Evolutionary conservation across 331 rosid genomes (phyloP), one percentile per base, ranked within the genome.

Genomic region (Phaseolus coccineus): DNA sequence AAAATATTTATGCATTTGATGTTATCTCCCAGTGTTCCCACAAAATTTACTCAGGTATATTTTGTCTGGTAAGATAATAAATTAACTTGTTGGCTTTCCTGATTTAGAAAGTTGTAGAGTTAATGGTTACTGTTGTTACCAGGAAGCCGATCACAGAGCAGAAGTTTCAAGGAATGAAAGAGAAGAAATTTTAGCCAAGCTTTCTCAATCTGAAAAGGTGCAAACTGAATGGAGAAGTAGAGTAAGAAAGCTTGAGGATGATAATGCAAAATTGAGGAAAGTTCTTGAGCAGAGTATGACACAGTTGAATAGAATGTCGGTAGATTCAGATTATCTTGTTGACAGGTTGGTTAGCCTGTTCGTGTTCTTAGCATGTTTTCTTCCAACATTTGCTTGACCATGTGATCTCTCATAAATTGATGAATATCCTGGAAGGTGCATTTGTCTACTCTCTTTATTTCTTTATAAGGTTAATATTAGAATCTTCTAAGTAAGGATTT

Each of bases 241-340:
- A 48, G 96, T 88, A 76, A 86, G 80, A 66, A 92, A 90, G 77
- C 92, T 92, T 37, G 97, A 92, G 91, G 97, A 92, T 50, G 98
- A 94, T 84, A 94, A 94, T 85, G 89, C 94, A 75, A 94, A 92
- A 76, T 50, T 94, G 44, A 91, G 94, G 56, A 91, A 86, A 37
- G 97, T 90, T 81, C 82, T 94, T 81, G 97, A 94, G 84, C 96
- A 89, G 82, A 89, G 96, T 87, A 94, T 94, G 96, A 94, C 92
- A 67, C 88, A 87, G 88, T 91, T 94, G 55, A 94, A 89, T 85
- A 90, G 98, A 85, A 94, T 94, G 98, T 94, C 98, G 2, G 40
- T 94, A 73, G 98, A 94, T 85, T 94, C 98, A 62, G 98, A 94
- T 87, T 89, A 46, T 79, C 94, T 92, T 62, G 97, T 92, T 69